Conservation (phyloP, 345 rosid genomes). For the Abelmoschus esculentus region DNA sequence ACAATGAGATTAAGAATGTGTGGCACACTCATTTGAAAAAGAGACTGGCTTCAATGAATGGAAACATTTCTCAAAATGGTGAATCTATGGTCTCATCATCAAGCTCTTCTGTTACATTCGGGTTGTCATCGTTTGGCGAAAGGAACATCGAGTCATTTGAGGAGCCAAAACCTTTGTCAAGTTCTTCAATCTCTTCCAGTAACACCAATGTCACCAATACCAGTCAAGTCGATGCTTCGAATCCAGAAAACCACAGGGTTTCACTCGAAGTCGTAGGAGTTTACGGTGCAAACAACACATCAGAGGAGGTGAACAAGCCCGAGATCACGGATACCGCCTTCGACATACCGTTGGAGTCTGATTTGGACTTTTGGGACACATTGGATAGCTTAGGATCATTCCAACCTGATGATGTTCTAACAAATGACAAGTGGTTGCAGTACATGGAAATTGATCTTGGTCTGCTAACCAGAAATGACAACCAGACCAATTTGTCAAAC, state of each 20-base stretch:
- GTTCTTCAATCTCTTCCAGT: constrained; percentile 32
- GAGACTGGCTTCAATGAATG: constrained; percentile 14
- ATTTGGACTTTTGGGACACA: constrained; percentile 65
- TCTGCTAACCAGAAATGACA: constrained; percentile 4
- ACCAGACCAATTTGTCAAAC: neutral
- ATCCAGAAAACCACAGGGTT: constrained; percentile 8
- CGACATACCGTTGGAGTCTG: constrained; percentile 48
- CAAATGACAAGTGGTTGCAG: constrained; percentile 38
- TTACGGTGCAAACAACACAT: neutral
- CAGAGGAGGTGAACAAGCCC: constrained; percentile 58
- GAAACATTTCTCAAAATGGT: too few species aligned
- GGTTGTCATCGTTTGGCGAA: constrained; percentile 2
- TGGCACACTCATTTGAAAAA: constrained; percentile 82
- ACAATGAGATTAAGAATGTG: constrained; percentile 42
- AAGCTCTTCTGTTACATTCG: constrained; percentile 16
- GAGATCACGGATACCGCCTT: constrained; percentile 11
- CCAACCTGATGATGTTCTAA: constrained; percentile 15
- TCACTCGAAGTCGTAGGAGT: neutral
- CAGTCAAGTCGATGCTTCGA: constrained; percentile 17
- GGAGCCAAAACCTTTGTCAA: constrained; percentile 27
- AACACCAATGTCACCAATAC: constrained; percentile 20
- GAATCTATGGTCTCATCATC: constrained; percentile 21
- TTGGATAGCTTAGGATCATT: constrained; percentile 38
- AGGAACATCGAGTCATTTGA: neutral
- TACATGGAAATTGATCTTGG: constrained; percentile 65